These are phyloP conservation scores for Fusarium nanum DNA, from an alignment of 2,329 filamentous ascomycete genomes.

Conservation along the genomic window DNA sequence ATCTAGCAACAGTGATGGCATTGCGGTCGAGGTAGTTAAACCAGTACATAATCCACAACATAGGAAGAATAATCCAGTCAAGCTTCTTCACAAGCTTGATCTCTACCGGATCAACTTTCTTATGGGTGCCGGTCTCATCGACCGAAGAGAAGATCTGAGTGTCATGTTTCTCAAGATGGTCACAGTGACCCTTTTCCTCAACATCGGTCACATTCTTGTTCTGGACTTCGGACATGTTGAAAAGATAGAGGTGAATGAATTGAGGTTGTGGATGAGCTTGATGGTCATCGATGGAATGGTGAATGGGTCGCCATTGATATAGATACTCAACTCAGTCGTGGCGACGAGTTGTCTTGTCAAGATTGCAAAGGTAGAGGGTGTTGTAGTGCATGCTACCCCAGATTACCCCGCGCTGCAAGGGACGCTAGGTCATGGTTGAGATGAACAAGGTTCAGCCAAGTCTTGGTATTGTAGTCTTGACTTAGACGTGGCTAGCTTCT, in stretches of 20 bases:
- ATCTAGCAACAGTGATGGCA: conserved; percentile 66
- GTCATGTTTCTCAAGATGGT: conserved; percentile 25
- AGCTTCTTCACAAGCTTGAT: conserved; percentile 38
- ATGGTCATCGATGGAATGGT: background rate
- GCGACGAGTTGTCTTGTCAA: background rate
- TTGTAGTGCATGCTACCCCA: conserved; percentile 13
- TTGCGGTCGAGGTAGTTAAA: conserved; percentile 60
- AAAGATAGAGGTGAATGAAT: background rate
- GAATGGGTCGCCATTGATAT: conserved; percentile 17
- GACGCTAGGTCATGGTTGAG: background rate
- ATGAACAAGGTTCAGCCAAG: conserved; percentile 15
- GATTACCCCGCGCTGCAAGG: conserved; percentile 26
- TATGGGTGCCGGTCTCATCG: conserved; percentile 34
- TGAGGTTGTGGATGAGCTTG: background rate
- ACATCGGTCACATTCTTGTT: conserved; percentile 4
- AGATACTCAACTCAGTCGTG: background rate
- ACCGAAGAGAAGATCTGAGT: conserved; percentile 2
- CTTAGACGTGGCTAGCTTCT: background rate
- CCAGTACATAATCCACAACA: conserved; percentile 55
- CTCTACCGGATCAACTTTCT: conserved; percentile 33
- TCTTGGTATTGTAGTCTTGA: background rate
- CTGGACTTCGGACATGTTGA: conserved; percentile 1
- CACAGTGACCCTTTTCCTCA: conserved; percentile 24
- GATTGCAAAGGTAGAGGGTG: background rate
- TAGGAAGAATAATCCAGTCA: conserved; percentile 41